Conservation (phyloP, 176 grass and related monocot species). For the Carex myosuroides region DNA sequence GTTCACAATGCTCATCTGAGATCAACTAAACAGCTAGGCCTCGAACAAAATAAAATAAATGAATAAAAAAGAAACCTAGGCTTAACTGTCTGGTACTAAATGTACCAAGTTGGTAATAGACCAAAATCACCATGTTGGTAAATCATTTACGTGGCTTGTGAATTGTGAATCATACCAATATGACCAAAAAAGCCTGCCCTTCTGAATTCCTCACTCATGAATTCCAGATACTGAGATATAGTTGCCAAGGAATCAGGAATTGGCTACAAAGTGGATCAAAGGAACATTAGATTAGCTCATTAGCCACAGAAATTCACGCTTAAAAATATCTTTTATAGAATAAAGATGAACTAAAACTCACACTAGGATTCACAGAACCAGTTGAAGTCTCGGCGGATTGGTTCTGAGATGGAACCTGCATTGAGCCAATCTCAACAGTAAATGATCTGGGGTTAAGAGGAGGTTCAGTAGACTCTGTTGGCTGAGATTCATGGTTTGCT, state of each 20-base stretch:
- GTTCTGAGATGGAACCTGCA: conserved; percentile 38
- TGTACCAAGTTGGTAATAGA: conserved; percentile 20
- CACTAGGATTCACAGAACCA: conserved; percentile 59
- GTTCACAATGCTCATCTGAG: not conserved
- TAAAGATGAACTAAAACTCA: conserved; percentile 34
- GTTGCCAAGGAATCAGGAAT: conserved; percentile 92
- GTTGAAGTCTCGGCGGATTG: conserved; percentile 31
- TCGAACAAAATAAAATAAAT: not conserved
- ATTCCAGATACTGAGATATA: conserved; percentile 72
- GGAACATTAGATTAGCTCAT: conserved; percentile 7
- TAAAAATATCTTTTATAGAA: conserved; percentile 18
- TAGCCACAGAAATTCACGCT: conserved; percentile 8
- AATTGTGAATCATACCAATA: conserved; percentile 36
- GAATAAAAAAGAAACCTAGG: not conserved
- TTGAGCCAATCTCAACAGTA: conserved; percentile 62
- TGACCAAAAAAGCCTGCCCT: conserved; percentile 51
- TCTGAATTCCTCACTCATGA: conserved; percentile 77
- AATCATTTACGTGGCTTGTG: conserved; percentile 24
- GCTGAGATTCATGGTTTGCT: conserved; percentile 10
- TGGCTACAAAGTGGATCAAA: conserved; percentile 41
- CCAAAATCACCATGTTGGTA: conserved; percentile 5
- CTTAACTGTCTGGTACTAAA: not conserved
- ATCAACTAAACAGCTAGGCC: not conserved
- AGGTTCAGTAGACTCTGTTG: conserved; percentile 29
- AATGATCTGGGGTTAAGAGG: conserved; percentile 34